A percentile compares a stretch with the other conserved stretches of the same genome.
Conservation (phyloP, 805 yeast genomes). For the Cyberlindnera bimundalis region DNA sequence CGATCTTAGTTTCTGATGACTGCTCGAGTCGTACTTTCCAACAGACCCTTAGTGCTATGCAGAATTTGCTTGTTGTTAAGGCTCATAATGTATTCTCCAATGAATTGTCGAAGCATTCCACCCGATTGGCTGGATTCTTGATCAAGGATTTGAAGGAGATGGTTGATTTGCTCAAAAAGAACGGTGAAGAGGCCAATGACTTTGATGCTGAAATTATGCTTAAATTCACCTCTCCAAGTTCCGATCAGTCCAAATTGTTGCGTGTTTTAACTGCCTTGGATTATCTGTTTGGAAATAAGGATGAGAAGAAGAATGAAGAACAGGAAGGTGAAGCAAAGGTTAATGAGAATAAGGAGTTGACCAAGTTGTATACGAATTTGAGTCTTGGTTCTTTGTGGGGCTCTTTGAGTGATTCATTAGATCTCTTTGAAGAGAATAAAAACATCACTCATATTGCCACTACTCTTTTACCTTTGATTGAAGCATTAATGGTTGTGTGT, state of each 20-base stretch:
- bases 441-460: conserved; percentile 67
- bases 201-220: conserved; percentile 53
- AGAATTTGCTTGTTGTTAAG: conserved; percentile 59
- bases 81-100: conserved; percentile 63
- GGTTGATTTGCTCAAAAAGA: conserved; percentile 7
- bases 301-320: conserved; percentile 23
- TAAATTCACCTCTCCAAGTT: conserved; percentile 72
- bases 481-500: conserved; percentile 94
- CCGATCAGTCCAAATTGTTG: conserved; percentile 86
- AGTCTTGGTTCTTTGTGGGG: conserved; percentile 83
- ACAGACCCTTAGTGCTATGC: conserved; percentile 78
- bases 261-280: conserved; percentile 86
- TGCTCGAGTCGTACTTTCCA: conserved; percentile 84
- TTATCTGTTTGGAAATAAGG: conserved; percentile 52
- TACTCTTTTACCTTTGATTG: conserved; percentile 79
- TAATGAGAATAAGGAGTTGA: conserved; percentile 40
- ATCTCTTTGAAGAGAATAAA: conserved; percentile 56
- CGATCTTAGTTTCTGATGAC: conserved; percentile 72
- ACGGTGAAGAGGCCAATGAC: conserved; percentile 36
- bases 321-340: conserved; percentile 20
- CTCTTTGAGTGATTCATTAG: conserved; percentile 69
- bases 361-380: conserved; percentile 59
- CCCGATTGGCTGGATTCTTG: conserved; percentile 50
- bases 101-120: conserved; percentile 65
- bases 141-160: conserved; percentile 48